phyloP scores from a whole-genome alignment of 2,329 filamentous ascomycete species.

The Pseudocercospora crystallina region DNA sequence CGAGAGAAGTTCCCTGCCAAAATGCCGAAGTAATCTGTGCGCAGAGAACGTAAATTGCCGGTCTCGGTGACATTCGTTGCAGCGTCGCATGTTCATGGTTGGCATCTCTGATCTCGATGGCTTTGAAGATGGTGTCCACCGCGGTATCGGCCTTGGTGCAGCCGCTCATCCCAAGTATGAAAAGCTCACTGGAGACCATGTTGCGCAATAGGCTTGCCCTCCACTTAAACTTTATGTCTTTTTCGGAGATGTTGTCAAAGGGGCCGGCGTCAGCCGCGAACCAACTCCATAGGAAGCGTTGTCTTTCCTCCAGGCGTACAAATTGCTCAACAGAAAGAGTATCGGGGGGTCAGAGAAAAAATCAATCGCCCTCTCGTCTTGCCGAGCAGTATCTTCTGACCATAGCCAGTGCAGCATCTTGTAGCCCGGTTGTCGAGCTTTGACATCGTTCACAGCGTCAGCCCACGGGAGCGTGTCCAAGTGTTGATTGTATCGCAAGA shows the following conservation, averaged over 20 bases:
- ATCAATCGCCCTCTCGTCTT: not conserved
- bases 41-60: too few relatives aligned
- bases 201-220: not conserved
- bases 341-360: not conserved
- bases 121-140: not conserved
- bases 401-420: not conserved
- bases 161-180: not conserved
- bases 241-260: not conserved
- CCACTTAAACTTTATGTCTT: not conserved
- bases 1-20: too few relatives aligned
- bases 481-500: not conserved
- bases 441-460: not conserved
- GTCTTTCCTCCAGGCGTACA: not conserved
- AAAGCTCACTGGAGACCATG: not conserved
- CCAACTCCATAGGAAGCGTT: not conserved
- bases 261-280: not conserved
- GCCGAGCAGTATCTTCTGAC: not conserved
- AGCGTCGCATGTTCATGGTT: not conserved
- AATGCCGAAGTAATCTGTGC: too few relatives aligned
- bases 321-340: not conserved
- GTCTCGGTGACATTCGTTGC: too few relatives aligned
- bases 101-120: not conserved
- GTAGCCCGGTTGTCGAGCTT: not conserved
- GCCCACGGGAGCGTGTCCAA: not conserved
- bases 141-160: not conserved